Conservation (phyloP, 1,284 basidiomycete genomes). For the Leccinum solheimii region DNA sequence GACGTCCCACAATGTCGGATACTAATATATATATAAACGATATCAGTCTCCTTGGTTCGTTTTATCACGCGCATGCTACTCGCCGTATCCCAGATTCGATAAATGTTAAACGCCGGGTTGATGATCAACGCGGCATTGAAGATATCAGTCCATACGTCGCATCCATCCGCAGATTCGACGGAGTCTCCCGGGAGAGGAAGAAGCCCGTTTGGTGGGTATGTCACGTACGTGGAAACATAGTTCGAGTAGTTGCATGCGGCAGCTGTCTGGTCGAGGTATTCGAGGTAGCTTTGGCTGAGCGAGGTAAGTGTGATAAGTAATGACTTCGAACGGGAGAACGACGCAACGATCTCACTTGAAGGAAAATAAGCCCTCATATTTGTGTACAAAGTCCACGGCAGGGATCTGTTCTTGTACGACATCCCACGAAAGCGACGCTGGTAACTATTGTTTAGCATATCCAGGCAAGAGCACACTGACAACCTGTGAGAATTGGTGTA, state of each 20-base stretch:
- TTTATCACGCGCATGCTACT: slow-evolving; percentile 15
- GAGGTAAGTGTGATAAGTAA: not conserved
- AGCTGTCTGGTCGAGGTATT: slow-evolving; percentile 54
- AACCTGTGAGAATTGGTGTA: slow-evolving; percentile 23
- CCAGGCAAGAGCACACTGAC: slow-evolving; percentile 26
- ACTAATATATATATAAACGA: slow-evolving; percentile 20
- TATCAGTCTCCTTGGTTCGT: not conserved
- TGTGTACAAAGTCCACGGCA: slow-evolving; percentile 22
- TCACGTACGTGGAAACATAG: slow-evolving; percentile 62
- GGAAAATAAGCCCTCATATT: slow-evolving; percentile 65
- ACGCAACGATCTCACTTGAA: slow-evolving; percentile 51
- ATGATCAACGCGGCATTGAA: slow-evolving; percentile 57
- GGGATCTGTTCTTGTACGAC: not conserved
- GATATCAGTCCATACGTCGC: slow-evolving; percentile 67
- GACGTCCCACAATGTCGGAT: slow-evolving; percentile 31
- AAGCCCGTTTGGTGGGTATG: slow-evolving; percentile 58
- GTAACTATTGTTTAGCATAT: not conserved
- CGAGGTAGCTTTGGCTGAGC: slow-evolving; percentile 65
- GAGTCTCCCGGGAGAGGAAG: slow-evolving; percentile 62
- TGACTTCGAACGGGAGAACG: not conserved
- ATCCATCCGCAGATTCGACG: slow-evolving; percentile 45
- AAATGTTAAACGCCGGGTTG: slow-evolving; percentile 78
- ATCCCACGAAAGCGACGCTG: not conserved
- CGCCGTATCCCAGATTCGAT: slow-evolving; percentile 70
- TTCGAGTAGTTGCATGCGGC: slow-evolving; percentile 60